A percentile compares a stretch with the other conserved stretches of the same genome.
Evolutionary conservation across 306 rosid species (phyloP).

Genomic region (Lablab purpureus): DNA sequence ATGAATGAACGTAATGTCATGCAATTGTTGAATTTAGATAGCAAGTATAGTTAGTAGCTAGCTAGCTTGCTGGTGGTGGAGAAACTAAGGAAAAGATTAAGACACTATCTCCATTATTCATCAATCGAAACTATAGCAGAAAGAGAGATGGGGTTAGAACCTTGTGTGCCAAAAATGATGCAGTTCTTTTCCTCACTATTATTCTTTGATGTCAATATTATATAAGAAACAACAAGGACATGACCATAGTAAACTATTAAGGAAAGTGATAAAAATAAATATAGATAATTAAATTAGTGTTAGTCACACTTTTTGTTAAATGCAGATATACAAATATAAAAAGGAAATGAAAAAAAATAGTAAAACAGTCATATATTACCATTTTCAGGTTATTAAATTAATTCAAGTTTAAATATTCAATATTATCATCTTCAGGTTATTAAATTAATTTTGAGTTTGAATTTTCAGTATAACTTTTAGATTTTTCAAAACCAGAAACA

Average conservation of each 20-base stretch:
- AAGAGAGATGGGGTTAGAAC: neutral
- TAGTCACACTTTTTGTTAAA: neutral
- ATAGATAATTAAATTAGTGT: neutral
- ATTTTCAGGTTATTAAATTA: neutral
- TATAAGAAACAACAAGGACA: neutral
- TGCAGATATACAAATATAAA: neutral
- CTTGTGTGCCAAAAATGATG: conserved; percentile 28
- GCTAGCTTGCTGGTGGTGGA: neutral
- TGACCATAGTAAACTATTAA: neutral
- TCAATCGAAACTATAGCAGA: neutral
- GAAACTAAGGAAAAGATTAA: conserved; percentile 4
- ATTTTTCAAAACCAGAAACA: neutral
- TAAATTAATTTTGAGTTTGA: neutral
- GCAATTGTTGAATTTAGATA: neutral
- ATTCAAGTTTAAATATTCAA: neutral
- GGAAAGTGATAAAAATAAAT: neutral
- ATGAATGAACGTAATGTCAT: neutral
- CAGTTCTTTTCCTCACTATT: neutral
- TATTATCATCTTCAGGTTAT: neutral
- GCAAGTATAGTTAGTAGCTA: neutral
- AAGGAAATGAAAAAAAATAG: neutral
- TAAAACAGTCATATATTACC: neutral
- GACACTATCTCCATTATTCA: neutral
- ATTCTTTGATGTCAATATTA: conserved; percentile 8
- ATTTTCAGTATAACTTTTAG: neutral